phyloP scores from a whole-genome alignment of 306 rosid genomes.

The Abrus precatorius region DNA sequence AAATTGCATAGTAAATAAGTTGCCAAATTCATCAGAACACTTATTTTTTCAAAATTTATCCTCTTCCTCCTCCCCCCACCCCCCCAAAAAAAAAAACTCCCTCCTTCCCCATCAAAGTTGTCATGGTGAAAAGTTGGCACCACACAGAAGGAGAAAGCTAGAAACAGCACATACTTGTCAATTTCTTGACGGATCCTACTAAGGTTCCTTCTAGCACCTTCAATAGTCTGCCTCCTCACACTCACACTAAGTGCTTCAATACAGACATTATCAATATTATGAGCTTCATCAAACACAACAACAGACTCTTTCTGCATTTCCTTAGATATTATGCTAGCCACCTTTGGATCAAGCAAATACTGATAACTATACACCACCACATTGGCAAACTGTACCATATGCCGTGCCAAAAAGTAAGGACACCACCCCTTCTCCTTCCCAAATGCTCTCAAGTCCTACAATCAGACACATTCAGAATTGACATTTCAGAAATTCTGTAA shows the following conservation, averaged over 20 bases:
- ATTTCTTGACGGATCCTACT: conserved; percentile 85
- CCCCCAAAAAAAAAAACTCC: no score
- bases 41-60: not conserved
- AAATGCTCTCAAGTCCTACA: conserved; percentile 78
- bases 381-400: conserved; percentile 93
- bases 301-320: conserved; percentile 97
- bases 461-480: conserved; percentile 17
- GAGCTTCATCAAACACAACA: conserved; percentile 97
- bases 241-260: conserved; percentile 98
- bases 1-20: not conserved
- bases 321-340: conserved; percentile 90
- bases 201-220: conserved; percentile 94
- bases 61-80: no score
- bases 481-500: conserved; percentile 4
- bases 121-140: not conserved
- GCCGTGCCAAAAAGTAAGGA: conserved; percentile 92
- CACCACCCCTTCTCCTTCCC: conserved; percentile 97
- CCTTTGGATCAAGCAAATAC: conserved; percentile 95
- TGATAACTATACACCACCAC: conserved; percentile 96
- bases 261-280: conserved; percentile 93
- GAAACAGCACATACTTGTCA: conserved; percentile 72
- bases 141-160: conserved; percentile 36
- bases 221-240: conserved; percentile 96
- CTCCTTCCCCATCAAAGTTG: conserved; percentile 7
- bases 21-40: conserved; percentile 24